These are phyloP conservation scores for Monosporascus sp. DNA, from an alignment of 2,329 filamentous ascomycete species.

Conservation along the genomic window DNA sequence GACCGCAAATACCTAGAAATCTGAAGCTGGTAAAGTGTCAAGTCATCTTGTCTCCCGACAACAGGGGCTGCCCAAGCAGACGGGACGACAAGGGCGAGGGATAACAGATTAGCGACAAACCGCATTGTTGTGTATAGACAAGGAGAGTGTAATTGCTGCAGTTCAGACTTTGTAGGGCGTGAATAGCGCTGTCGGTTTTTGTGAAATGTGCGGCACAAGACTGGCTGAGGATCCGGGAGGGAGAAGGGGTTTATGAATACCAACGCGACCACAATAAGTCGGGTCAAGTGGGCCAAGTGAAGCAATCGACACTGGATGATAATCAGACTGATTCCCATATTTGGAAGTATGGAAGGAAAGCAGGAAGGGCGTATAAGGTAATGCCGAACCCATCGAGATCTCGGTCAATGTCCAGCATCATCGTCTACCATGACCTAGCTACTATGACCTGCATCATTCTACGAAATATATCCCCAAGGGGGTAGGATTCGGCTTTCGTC, in stretches of 20 bases:
- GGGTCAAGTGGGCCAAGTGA: background rate
- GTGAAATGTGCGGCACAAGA: background rate
- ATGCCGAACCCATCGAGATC: no score
- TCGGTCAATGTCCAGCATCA: no score
- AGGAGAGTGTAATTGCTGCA: background rate
- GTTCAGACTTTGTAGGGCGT: background rate
- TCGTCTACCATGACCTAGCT: no score
- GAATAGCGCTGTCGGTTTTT: background rate
- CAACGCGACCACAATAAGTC: background rate
- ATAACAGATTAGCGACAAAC: constrained; percentile 17
- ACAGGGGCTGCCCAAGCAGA: constrained; percentile 17
- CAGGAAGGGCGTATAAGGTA: background rate
- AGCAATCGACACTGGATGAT: background rate
- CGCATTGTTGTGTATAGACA: constrained; percentile 16
- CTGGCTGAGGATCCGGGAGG: background rate
- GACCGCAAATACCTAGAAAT: constrained; percentile 12
- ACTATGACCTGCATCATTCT: no score
- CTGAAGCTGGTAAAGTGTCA: constrained; percentile 22
- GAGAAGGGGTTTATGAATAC: background rate
- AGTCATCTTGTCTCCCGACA: constrained; percentile 9
- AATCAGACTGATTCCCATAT: background rate
- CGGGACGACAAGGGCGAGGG: constrained; percentile 18
- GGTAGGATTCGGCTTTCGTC: no score
- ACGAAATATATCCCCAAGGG: no score
- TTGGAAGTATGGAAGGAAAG: background rate